These are phyloP conservation scores for Yamadazyma mexicana DNA, from an alignment of 1,139 yeast species.

Conservation along the genomic window DNA sequence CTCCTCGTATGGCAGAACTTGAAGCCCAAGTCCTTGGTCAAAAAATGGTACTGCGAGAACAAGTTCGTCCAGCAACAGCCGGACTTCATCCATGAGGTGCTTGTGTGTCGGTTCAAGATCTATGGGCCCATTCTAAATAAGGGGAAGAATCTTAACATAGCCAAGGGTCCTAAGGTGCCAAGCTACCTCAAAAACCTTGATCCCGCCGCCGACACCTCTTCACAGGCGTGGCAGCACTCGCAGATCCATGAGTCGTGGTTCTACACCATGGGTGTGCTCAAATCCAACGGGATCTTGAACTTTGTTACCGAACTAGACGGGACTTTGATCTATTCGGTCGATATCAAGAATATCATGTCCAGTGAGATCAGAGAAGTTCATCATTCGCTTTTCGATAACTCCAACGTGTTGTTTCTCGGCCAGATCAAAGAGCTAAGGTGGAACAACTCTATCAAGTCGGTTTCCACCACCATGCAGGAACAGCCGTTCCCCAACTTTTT, in stretches of 20 bases:
- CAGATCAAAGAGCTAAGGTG: conserved; percentile 52
- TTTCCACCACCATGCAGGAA: conserved; percentile 25
- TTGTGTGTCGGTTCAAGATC: conserved; percentile 65
- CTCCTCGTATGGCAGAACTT: conserved; percentile 66
- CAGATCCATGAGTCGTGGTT: conserved; percentile 64
- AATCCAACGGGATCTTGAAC: conserved; percentile 65
- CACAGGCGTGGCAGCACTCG: conserved; percentile 6
- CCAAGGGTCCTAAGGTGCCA: conserved; percentile 49
- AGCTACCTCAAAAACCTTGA: conserved; percentile 29
- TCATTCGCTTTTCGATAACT: conserved; percentile 62
- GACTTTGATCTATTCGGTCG: conserved; percentile 59
- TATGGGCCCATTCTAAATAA: conserved; percentile 60
- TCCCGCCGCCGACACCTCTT: conserved; percentile 12
- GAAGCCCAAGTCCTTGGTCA: conserved; percentile 56
- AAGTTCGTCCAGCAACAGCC: conserved; percentile 33
- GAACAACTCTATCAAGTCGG: conserved; percentile 38
- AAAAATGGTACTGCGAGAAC: conserved; percentile 54
- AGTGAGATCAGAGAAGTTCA: conserved; percentile 71
- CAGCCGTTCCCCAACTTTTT: conserved; percentile 26
- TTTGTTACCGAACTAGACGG: conserved; percentile 69
- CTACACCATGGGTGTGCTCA: conserved; percentile 70
- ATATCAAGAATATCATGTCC: conserved; percentile 55
- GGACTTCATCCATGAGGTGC: conserved; percentile 38
- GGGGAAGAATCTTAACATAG: conserved; percentile 39
- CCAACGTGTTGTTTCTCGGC: conserved; percentile 61